Conservation (phyloP, 202 grass and related monocot species). For the Alloteropsis angusta region DNA sequence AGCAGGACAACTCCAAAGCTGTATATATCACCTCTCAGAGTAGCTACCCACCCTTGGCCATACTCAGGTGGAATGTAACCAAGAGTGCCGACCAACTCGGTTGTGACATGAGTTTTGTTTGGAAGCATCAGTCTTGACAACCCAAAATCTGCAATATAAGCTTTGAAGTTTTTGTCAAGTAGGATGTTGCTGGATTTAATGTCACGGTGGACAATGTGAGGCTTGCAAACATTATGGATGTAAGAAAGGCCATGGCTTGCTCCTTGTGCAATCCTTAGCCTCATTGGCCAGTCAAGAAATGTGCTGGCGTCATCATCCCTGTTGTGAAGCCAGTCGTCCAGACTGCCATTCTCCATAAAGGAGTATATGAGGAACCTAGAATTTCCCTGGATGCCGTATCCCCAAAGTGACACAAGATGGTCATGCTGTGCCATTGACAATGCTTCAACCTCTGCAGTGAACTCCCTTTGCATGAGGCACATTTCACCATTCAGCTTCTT, state of each 20-base stretch:
- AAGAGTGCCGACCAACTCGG: slow-evolving; percentile 58
- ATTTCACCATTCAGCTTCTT: slow-evolving; percentile 64
- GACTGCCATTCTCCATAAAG: slow-evolving; percentile 81
- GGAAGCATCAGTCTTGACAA: slow-evolving; percentile 53
- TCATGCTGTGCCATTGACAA: slow-evolving; percentile 60
- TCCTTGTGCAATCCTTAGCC: slow-evolving; percentile 56
- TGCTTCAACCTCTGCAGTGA: slow-evolving; percentile 60
- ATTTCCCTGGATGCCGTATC: slow-evolving; percentile 47
- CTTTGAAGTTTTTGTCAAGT: slow-evolving; percentile 55
- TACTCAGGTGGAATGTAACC: slow-evolving; percentile 86
- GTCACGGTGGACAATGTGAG: slow-evolving; percentile 68
- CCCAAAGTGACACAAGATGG: slow-evolving; percentile 58
- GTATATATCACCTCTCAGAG: slow-evolving; percentile 59
- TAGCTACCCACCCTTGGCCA: slow-evolving; percentile 40
- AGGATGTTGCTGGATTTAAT: slow-evolving; percentile 93
- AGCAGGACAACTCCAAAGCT: slow-evolving; percentile 72
- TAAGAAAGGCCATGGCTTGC: slow-evolving; percentile 50
- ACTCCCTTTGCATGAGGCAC: slow-evolving; percentile 67
- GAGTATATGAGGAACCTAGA: slow-evolving; percentile 62
- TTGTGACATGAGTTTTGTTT: slow-evolving; percentile 67
- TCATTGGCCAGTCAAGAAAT: slow-evolving; percentile 51
- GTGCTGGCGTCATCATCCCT: slow-evolving; percentile 28
- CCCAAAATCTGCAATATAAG: slow-evolving; percentile 70
- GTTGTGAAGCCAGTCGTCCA: slow-evolving; percentile 87
- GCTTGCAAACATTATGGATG: slow-evolving; percentile 56